Percentiles rank a stretch among this genome's conserved stretches.
phyloP scores from a whole-genome alignment of 2,329 filamentous ascomycete genomes.

The Cadophora luteo-olivacea region DNA sequence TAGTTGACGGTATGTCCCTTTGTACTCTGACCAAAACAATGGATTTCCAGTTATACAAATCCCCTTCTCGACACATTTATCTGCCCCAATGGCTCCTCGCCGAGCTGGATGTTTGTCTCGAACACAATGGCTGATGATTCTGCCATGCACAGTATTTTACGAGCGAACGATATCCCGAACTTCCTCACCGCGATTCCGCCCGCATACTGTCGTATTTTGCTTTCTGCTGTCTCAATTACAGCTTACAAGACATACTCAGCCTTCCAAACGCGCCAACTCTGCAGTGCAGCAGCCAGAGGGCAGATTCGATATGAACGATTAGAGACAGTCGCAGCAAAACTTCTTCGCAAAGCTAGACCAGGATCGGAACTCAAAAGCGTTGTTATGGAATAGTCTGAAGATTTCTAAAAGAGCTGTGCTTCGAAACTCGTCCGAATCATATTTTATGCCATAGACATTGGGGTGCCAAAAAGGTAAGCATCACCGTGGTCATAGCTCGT shows the following conservation, averaged over 20 bases:
- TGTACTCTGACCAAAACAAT: slow-evolving; percentile 18
- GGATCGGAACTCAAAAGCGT: not conserved
- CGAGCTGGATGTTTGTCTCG: slow-evolving; percentile 10
- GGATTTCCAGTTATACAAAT: slow-evolving; percentile 20
- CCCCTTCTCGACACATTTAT: slow-evolving; percentile 18
- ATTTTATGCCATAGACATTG: slow-evolving; percentile 32
- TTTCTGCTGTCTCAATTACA: slow-evolving; percentile 26
- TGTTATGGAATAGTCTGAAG: not conserved
- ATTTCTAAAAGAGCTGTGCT: slow-evolving; percentile 15
- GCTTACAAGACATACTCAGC: slow-evolving; percentile 19
- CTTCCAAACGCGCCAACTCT: slow-evolving; percentile 26
- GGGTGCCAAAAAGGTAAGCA: slow-evolving; percentile 30
- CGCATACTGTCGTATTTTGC: slow-evolving; percentile 10
- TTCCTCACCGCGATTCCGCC: not conserved
- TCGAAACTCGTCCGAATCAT: slow-evolving; percentile 29
- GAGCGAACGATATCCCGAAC: slow-evolving; percentile 24
- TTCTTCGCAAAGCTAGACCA: slow-evolving; percentile 13
- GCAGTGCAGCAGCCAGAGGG: slow-evolving; percentile 17
- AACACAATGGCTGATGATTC: slow-evolving; percentile 26
- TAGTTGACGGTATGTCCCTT: slow-evolving; percentile 29
- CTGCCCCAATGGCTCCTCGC: slow-evolving; percentile 10
- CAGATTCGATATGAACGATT: slow-evolving; percentile 26
- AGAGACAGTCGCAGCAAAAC: slow-evolving; percentile 22
- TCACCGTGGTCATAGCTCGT: slow-evolving; percentile 26
- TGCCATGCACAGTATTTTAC: slow-evolving; percentile 23